Conservation (phyloP, 352 stramenopile genomes). For the Saprolegnia parasitica region DNA sequence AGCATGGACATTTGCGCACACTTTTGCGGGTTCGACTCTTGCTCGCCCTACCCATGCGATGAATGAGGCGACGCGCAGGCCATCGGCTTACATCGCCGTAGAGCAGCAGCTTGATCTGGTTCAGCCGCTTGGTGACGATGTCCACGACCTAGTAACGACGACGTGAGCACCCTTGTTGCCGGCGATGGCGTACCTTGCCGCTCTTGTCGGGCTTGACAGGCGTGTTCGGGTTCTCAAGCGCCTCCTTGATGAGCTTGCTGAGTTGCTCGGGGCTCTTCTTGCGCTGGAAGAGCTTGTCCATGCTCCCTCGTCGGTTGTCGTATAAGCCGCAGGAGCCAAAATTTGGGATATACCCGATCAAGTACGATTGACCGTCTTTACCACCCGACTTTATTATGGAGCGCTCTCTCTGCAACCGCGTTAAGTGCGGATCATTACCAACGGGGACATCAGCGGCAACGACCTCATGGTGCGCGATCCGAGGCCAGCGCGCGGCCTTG, state of each 20-base stretch:
- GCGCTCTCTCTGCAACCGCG: not conserved
- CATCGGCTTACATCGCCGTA: constrained; percentile 58
- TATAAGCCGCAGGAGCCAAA: not conserved
- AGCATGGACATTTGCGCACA: constrained; percentile 70
- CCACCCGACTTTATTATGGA: not conserved
- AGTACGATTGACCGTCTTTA: constrained; percentile 1
- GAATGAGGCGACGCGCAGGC: not conserved
- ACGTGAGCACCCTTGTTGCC: not conserved
- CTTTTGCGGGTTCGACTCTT: constrained; percentile 74
- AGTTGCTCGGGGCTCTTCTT: constrained; percentile 79
- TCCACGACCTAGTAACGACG: constrained; percentile 35
- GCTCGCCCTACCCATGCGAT: constrained; percentile 44
- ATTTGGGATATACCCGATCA: not conserved
- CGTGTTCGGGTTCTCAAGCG: constrained; percentile 46
- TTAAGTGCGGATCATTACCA: constrained; percentile 3
- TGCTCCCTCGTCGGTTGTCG: constrained; percentile 13
- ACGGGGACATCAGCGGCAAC: not conserved
- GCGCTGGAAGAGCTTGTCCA: constrained; percentile 40
- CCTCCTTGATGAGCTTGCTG: constrained; percentile 75
- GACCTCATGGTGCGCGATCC: too few species aligned
- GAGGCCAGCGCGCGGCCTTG: too few species aligned
- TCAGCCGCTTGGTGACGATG: constrained; percentile 75
- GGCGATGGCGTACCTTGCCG: constrained; percentile 35
- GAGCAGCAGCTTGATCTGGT: constrained; percentile 79
- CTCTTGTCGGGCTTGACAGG: constrained; percentile 59